A percentile compares a stretch with the other conserved stretches of the same genome.
These are phyloP conservation scores for Dunaliella primolecta DNA, from an alignment of 139 green algal species.

Conservation along the genomic window DNA sequence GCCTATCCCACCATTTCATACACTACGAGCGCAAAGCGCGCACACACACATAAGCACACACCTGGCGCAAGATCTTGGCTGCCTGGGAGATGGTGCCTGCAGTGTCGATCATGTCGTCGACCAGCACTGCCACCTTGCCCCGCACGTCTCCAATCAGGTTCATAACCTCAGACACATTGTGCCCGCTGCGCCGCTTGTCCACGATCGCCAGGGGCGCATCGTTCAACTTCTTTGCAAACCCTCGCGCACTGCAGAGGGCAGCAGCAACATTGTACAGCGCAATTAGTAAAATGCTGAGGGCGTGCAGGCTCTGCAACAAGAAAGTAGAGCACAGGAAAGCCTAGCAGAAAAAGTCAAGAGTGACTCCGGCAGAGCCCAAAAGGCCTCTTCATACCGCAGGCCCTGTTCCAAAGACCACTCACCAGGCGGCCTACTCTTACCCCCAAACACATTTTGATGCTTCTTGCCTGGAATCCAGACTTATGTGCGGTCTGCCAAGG, in stretches of 20 bases:
- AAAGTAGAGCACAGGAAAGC: too few species aligned
- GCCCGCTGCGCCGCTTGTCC: conserved; percentile 91
- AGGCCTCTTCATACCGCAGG: too few species aligned
- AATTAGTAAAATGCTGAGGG: too few species aligned
- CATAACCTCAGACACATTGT: conserved; percentile 99
- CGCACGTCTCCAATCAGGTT: conserved; percentile 98
- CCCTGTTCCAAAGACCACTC: too few species aligned
- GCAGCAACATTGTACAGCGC: background rate
- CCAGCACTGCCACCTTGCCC: conserved; percentile 97
- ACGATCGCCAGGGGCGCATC: conserved; percentile 98
- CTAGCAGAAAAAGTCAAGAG: too few species aligned
- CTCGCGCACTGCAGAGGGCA: conserved; percentile 66
- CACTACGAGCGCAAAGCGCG: background rate
- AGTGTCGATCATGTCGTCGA: conserved; percentile 99
- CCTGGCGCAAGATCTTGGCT: conserved; percentile 58
- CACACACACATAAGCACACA: background rate
- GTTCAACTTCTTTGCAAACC: conserved; percentile 98
- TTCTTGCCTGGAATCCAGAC: too few species aligned
- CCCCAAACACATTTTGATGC: too few species aligned
- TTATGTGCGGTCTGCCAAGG: too few species aligned
- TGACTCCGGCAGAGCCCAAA: too few species aligned
- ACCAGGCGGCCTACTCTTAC: too few species aligned
- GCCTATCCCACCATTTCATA: too few species aligned
- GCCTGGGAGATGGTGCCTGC: conserved; percentile 97
- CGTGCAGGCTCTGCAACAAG: too few species aligned